Percentiles rank a stretch among this genome's conserved stretches.
Evolutionary conservation across 73 alveolate genomes (phyloP).

Genomic region (Blepharisma stoltei): DNA sequence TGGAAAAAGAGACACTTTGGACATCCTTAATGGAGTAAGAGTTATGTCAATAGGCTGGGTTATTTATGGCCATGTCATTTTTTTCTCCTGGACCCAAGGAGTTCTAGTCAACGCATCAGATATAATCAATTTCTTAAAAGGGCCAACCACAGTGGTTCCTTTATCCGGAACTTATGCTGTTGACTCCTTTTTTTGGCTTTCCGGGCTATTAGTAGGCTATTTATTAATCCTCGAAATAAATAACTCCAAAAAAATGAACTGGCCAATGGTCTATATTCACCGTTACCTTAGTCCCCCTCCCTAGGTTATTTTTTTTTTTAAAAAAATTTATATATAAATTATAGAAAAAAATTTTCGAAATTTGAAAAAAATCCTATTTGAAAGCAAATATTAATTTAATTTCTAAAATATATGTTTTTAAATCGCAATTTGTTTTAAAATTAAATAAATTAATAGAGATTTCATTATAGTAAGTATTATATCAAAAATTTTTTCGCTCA

Average conservation of each 20-base stretch:
- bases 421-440: too few relatives aligned
- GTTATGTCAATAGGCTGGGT: conserved; percentile 32
- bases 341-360: too few relatives aligned
- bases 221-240: neutral
- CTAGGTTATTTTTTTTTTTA: too few relatives aligned
- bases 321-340: too few relatives aligned
- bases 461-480: too few relatives aligned
- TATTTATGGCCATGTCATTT: conserved; percentile 13
- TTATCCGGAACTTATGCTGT: neutral
- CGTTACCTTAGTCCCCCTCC: conserved; percentile 1
- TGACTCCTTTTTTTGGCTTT: conserved; percentile 23
- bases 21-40: conserved; percentile 25
- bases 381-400: too few relatives aligned
- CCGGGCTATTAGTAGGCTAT: conserved; percentile 5
- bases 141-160: neutral
- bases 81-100: neutral
- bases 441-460: too few relatives aligned
- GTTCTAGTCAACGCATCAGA: neutral
- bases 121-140: conserved; percentile 6
- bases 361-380: too few relatives aligned
- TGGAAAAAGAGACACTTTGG: neutral
- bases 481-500: too few relatives aligned
- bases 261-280: neutral
- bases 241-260: neutral
- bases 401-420: too few relatives aligned